These are phyloP conservation scores for Penicillium sp. DNA, from an alignment of 2,329 filamentous ascomycete species.

Conservation along the genomic window DNA sequence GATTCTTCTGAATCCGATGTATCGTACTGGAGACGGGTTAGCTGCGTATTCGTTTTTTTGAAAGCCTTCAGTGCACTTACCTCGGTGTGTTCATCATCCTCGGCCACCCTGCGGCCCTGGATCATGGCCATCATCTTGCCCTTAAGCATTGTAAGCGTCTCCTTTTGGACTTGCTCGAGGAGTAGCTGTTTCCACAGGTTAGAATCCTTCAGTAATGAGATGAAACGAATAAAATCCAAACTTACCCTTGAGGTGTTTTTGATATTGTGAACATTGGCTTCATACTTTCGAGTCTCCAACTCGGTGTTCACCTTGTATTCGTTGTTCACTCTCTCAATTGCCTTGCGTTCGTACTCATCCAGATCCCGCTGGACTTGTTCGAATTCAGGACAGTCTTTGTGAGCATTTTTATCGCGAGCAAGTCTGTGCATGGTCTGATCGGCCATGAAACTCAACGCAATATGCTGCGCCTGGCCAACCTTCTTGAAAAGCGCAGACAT, in stretches of 20 bases:
- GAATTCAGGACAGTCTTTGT: slow-evolving; percentile 43
- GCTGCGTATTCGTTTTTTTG: background rate
- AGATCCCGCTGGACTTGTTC: slow-evolving; percentile 38
- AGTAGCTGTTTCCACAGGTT: slow-evolving; percentile 8
- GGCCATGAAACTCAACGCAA: slow-evolving; percentile 43
- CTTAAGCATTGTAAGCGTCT: slow-evolving; percentile 20
- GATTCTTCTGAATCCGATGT: slow-evolving; percentile 31
- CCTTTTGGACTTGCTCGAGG: slow-evolving; percentile 17
- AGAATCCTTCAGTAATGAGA: background rate
- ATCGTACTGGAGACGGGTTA: slow-evolving; percentile 27
- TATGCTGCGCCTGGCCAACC: slow-evolving; percentile 42
- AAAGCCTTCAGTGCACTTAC: slow-evolving; percentile 7
- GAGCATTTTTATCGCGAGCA: slow-evolving; percentile 42
- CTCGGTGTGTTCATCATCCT: slow-evolving; percentile 30
- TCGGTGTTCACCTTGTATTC: slow-evolving; percentile 38
- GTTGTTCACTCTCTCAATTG: slow-evolving; percentile 28
- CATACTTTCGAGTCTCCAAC: slow-evolving; percentile 30
- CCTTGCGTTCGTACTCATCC: slow-evolving; percentile 27
- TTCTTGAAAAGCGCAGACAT: slow-evolving; percentile 44
- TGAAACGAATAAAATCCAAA: background rate
- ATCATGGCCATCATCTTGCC: slow-evolving; percentile 24
- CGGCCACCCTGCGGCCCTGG: slow-evolving; percentile 19
- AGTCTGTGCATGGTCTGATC: slow-evolving; percentile 41
- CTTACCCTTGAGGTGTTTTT: slow-evolving; percentile 37
- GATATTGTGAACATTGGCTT: slow-evolving; percentile 35